phyloP scores from a whole-genome alignment of 2,329 filamentous ascomycete genomes.

The Phyllosticta paracitricarpa region DNA sequence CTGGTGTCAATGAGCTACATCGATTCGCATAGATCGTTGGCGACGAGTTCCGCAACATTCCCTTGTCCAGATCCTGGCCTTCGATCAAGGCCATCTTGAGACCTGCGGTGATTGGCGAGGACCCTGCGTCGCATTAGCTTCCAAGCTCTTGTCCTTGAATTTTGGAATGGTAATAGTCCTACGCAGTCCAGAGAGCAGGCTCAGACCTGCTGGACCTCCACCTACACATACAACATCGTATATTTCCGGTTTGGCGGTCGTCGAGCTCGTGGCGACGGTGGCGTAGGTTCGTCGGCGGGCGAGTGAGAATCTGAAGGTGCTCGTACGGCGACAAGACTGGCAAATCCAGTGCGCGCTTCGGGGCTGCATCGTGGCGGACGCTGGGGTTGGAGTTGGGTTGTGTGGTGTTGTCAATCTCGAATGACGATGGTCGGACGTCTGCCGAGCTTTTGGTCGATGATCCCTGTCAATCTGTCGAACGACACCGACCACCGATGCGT shows the following conservation, averaged over 20 bases:
- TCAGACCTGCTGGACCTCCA: conserved; percentile 80
- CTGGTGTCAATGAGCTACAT: conserved; percentile 87
- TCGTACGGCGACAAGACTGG: conserved; percentile 4
- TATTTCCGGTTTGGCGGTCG: conserved; percentile 49
- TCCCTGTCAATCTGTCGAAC: too few species aligned
- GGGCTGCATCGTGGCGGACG: background rate
- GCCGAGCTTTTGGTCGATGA: background rate
- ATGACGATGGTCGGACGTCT: background rate
- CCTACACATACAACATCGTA: conserved; percentile 92
- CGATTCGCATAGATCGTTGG: conserved; percentile 75
- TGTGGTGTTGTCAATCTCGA: background rate
- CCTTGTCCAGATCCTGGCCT: conserved; percentile 69
- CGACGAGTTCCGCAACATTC: conserved; percentile 49
- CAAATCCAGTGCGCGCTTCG: conserved; percentile 2
- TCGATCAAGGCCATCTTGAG: conserved; percentile 85
- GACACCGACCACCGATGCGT: too few species aligned
- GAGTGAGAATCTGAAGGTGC: background rate
- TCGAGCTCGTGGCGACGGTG: conserved; percentile 16
- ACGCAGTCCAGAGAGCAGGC: conserved; percentile 38
- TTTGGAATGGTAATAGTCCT: conserved; percentile 11
- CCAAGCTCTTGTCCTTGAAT: background rate
- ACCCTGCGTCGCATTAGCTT: conserved; percentile 44
- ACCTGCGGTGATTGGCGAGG: conserved; percentile 62
- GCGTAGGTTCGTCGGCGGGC: conserved; percentile 11
- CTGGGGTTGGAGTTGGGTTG: background rate